Percentiles rank a stretch among this genome's conserved stretches.
Conservation (phyloP, 495 filamentous ascomycete species). For the Sabuloglossum arenarium region DNA sequence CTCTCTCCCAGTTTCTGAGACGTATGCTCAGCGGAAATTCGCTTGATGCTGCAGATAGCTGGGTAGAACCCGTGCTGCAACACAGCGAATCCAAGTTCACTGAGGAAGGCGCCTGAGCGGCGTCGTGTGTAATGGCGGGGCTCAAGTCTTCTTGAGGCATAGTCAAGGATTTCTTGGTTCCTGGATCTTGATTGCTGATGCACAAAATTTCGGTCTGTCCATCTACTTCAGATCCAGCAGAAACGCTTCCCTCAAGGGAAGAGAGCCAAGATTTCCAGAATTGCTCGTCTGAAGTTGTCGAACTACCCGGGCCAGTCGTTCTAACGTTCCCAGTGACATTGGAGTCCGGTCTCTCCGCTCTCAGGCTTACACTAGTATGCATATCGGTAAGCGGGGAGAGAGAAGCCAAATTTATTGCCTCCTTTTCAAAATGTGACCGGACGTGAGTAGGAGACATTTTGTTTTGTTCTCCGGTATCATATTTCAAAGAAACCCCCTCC, state of each 20-base stretch:
- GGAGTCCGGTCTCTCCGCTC: not conserved
- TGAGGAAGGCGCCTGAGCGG: not conserved
- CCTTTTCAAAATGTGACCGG: not conserved
- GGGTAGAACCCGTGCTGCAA: not conserved
- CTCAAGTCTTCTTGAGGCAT: not conserved
- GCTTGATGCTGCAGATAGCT: not conserved
- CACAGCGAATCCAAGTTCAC: not conserved
- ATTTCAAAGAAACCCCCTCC: not conserved
- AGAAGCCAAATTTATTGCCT: not conserved
- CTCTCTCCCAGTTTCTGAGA: no score
- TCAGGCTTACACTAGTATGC: not conserved
- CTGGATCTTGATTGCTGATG: not conserved
- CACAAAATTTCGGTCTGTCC: not conserved
- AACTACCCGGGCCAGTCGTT: not conserved
- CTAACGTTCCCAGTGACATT: not conserved
- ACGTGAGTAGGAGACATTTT: not conserved
- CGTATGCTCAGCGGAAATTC: not conserved
- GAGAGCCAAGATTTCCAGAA: not conserved
- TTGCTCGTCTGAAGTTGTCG: not conserved
- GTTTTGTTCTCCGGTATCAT: not conserved
- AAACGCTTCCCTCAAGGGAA: not conserved
- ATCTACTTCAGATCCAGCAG: not conserved
- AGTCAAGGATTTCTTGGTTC: not conserved
- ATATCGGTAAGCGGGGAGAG: not conserved
- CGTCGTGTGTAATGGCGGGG: not conserved